Evolutionary conservation across 2,329 filamentous ascomycete genomes (phyloP).

Genomic region (Fulvia fulva): DNA sequence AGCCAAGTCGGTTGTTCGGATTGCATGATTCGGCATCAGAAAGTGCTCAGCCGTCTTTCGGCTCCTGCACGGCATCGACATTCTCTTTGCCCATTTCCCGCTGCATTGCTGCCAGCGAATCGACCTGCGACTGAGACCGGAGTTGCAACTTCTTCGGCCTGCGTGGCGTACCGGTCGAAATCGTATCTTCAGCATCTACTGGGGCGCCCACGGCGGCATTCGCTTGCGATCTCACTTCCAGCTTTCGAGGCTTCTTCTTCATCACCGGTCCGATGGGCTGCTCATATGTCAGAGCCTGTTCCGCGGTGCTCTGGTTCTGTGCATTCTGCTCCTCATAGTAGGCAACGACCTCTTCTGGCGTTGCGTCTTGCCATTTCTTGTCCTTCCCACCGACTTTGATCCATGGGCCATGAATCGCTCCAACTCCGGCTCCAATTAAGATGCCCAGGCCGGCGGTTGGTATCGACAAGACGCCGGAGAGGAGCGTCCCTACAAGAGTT

Average conservation of each 20-base stretch:
- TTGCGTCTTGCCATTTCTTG: constrained; percentile 17
- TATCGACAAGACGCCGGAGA: constrained; percentile 38
- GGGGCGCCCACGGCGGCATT: not conserved
- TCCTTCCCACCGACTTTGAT: constrained; percentile 34
- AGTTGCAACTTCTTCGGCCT: constrained; percentile 9
- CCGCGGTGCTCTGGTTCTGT: not conserved
- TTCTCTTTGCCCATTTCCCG: not conserved
- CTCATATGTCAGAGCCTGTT: not conserved
- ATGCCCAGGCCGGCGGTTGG: constrained; percentile 35
- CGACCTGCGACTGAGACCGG: not conserved
- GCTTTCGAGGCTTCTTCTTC: constrained; percentile 21
- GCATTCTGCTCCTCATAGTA: constrained; percentile 15
- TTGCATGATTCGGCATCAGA: not conserved
- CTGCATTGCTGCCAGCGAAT: not conserved
- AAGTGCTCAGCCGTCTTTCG: not conserved
- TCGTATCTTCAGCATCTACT: not conserved
- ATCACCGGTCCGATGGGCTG: not conserved
- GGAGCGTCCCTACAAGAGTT: constrained; percentile 40
- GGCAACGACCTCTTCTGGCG: constrained; percentile 18
- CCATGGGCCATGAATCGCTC: constrained; percentile 42
- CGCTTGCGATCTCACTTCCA: constrained; percentile 13
- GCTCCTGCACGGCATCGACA: not conserved
- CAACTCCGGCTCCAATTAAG: constrained; percentile 40
- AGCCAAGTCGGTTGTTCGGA: not conserved
- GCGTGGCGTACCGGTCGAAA: not conserved